Evolutionary conservation across 2,329 filamentous ascomycete species (phyloP).

Genomic region (Podosphaera xanthii): DNA sequence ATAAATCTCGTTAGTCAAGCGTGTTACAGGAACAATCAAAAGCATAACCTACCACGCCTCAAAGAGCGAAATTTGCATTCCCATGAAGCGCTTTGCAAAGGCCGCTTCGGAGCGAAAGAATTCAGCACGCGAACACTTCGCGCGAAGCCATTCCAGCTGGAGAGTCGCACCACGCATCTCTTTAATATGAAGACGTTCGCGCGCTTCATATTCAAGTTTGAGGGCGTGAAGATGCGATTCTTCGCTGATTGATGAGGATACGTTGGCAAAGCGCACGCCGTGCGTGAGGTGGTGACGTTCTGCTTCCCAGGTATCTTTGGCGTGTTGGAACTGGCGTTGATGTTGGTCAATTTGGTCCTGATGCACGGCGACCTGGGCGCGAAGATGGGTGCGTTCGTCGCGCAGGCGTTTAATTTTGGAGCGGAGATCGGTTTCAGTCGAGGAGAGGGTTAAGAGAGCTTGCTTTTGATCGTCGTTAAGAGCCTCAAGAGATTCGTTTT

Average conservation of each 20-base stretch:
- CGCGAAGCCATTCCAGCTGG: conserved; percentile 80
- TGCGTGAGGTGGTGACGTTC: conserved; percentile 20
- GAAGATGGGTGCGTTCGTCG: conserved; percentile 31
- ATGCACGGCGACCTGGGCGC: conserved; percentile 7
- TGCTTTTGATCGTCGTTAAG: conserved; percentile 47
- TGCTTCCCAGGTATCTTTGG: conserved; percentile 22
- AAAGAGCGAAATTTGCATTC: conserved; percentile 59
- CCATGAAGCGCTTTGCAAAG: conserved; percentile 69
- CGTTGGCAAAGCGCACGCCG: conserved; percentile 20
- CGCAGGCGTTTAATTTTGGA: conserved; percentile 47
- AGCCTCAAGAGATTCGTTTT: conserved; percentile 46
- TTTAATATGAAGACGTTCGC: conserved; percentile 43
- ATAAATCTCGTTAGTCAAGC: background rate
- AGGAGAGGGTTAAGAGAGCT: conserved; percentile 32
- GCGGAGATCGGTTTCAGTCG: conserved; percentile 35
- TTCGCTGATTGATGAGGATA: conserved; percentile 15
- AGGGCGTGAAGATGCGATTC: conserved; percentile 19
- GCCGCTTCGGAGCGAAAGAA: conserved; percentile 58
- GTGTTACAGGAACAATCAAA: conserved; percentile 1
- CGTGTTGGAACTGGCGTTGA: conserved; percentile 19
- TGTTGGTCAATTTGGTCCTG: conserved; percentile 11
- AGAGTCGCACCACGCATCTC: conserved; percentile 65
- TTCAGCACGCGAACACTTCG: conserved; percentile 58
- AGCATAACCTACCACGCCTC: conserved; percentile 58
- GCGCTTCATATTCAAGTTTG: conserved; percentile 16